Base-by-base conservation (phyloP, 371 early-diverging fungal genomes). In the Mortierella sp. region DNA sequence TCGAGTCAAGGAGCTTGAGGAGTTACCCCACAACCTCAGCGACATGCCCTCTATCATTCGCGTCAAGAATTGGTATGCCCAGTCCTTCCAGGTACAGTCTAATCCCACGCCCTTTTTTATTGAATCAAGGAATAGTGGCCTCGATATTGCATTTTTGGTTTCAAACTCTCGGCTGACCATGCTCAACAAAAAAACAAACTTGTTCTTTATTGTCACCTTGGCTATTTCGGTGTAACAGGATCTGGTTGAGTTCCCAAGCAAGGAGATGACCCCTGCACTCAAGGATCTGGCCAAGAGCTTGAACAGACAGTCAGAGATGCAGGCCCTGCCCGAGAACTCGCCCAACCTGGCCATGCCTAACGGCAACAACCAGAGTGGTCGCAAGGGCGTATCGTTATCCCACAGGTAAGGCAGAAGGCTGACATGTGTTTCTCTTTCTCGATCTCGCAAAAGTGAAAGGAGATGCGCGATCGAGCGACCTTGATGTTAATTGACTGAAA, bases 41-140 rank as follows among this genome's bases (percentile, higher is more conserved):
- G 92, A 95, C 35, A 98, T 97, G 98, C 96, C 96, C n/a, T 95
- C 96, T 7, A 96, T 99, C 74, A 77, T 93, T 56, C 93, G 94
- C 55, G 99, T 99, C 60, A 97, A 98, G 88, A 92, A 97, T 80
- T 98, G 97, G 98, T 99, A 99, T 87, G 94, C 97, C 49, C 96
- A 98, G 78, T 96, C 96, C 70, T 99, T 97, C 89, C 91, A 95
- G 90, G 95, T 94, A 93, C 48, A 27, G 55, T 29, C 41, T 18
- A 8, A 27, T 56, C n/a, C 4, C 56, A 74, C 21, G 10, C 27
- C 29, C 35, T 73, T 51, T 14, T 70, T 44, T 77, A 46, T 87
- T 78, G 8, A n/a, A 54, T 65, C 16, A 63, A 63, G 35, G 63
- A 63, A 63, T 35, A 41, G 21, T 8, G 18, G 32, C 83, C 14